phyloP scores from a whole-genome alignment of 345 rosid genomes.

The Citrus maxima region DNA sequence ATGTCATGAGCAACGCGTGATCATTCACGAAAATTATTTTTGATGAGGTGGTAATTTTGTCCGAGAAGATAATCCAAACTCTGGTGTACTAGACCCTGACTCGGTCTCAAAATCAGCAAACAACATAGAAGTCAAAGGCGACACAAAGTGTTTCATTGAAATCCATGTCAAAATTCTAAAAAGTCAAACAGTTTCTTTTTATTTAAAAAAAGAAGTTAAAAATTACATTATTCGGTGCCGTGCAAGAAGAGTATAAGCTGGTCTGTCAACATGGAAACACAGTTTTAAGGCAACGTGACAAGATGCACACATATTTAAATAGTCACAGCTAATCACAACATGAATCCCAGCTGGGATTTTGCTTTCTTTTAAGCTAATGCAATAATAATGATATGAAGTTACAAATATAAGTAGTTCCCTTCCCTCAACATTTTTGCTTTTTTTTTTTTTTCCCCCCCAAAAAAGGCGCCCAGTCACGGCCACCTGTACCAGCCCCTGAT shows the following conservation, averaged over 20 bases:
- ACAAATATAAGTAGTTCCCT: background rate
- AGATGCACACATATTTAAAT: background rate
- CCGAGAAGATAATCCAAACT: too few relatives aligned
- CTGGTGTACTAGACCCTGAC: background rate
- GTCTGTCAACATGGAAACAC: background rate
- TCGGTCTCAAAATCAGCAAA: background rate
- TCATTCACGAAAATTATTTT: too few relatives aligned
- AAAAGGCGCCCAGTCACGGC: background rate
- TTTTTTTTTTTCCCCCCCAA: background rate
- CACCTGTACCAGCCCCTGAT: background rate
- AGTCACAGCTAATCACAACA: background rate
- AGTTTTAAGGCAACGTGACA: background rate
- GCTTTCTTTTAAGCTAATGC: too few relatives aligned
- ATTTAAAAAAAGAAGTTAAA: too few relatives aligned
- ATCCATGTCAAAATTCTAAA: too few relatives aligned
- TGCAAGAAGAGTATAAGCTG: background rate
- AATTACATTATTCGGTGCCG: background rate
- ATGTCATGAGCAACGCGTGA: too few relatives aligned
- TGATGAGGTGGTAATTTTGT: too few relatives aligned
- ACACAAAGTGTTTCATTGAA: too few relatives aligned
- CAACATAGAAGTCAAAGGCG: background rate
- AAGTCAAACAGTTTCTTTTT: background rate
- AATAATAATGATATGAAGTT: too few relatives aligned
- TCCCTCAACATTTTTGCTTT: background rate
- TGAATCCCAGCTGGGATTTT: constrained; percentile 1